Base-by-base conservation (phyloP, 257 asterid species). In the Catharanthus roseus region DNA sequence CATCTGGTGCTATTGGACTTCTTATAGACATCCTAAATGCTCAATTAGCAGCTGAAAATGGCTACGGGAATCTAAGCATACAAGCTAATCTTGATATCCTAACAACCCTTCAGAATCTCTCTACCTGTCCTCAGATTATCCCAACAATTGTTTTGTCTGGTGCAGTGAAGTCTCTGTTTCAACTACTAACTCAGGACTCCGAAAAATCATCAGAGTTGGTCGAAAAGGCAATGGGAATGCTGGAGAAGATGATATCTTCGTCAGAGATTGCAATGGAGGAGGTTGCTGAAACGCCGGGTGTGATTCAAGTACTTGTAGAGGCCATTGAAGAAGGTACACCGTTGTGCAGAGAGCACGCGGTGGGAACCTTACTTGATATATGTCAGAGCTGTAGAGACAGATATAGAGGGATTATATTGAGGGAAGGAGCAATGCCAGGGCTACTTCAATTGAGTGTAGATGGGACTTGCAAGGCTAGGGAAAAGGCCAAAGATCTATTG, bases 341-440 rank as follows among this genome's bases (percentile, higher is more conserved):
- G 18, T 82, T 79, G 0, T 85, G 91, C 77, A 82, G 77, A 74
- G 96, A 90, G 78, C 83, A 87, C 24, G 97, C 93, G 0, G 92
- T 70, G n/a, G 87, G 90, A 31, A 78, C 83, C 6, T 61, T 90
- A 56, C 67, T 90, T 44, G 19, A 67, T 69, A 78, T 90, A 71
- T 90, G 96, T 77, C 74, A 71, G 28, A 88, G 89, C 12, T 62
- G 88, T 41, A 83, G 85, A 71, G 93, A 90, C 39, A 85, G 85
- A 42, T 88, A 83, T 80, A 83, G 92, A 68, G 95, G 86, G 65
- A 66, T 81, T 82, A 88, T 90, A 34, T 65, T 92, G 80, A 84
- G 86, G 71, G 96, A 92, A 77, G 98, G 96, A 47, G 95, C 90
- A 7, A 84, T 85, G 86, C 84, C 95, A 1, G 96, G 96, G 73